These are phyloP conservation scores for Cephalotrichum gorgonifer DNA, from an alignment of 2,329 filamentous ascomycete genomes.

Conservation along the genomic window DNA sequence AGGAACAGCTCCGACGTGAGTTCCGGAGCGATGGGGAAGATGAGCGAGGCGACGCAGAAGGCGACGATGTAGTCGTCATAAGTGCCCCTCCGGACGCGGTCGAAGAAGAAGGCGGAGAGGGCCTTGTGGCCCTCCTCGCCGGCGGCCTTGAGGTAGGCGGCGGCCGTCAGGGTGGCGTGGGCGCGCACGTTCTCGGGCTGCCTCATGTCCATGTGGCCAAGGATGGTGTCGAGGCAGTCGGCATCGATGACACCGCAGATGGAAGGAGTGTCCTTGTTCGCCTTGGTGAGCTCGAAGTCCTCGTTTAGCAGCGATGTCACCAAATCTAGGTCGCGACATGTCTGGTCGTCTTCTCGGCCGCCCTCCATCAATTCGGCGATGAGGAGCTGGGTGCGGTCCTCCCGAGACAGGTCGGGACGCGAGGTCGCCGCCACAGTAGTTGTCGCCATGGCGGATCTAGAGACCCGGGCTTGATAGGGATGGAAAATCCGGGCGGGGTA, in stretches of 20 bases:
- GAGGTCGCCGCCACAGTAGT: conserved; percentile 20
- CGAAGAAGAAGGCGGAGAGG: conserved; percentile 65
- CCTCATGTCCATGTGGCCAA: conserved; percentile 80
- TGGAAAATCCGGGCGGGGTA: background rate
- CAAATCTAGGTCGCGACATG: conserved; percentile 45
- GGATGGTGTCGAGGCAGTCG: conserved; percentile 72
- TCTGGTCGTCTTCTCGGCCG: conserved; percentile 70
- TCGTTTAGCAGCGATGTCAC: conserved; percentile 51
- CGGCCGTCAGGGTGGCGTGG: conserved; percentile 72
- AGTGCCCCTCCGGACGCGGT: conserved; percentile 60
- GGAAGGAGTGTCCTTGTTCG: conserved; percentile 29
- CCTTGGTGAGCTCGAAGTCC: conserved; percentile 35
- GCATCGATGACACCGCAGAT: conserved; percentile 56
- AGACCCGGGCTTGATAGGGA: background rate
- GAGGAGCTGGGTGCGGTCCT: conserved; percentile 63
- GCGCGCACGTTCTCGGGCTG: conserved; percentile 62
- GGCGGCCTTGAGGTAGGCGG: conserved; percentile 73
- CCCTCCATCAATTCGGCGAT: conserved; percentile 87
- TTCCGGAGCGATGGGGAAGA: conserved; percentile 77
- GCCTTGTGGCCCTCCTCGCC: conserved; percentile 59
- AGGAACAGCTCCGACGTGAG: conserved; percentile 72
- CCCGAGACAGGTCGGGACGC: conserved; percentile 22
- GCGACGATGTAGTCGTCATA: conserved; percentile 85
- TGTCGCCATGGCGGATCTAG: conserved; percentile 21
- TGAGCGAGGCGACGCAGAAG: conserved; percentile 80